Conservation (phyloP, 2,329 filamentous ascomycete species). For the Colletotrichum chlorophyti region DNA sequence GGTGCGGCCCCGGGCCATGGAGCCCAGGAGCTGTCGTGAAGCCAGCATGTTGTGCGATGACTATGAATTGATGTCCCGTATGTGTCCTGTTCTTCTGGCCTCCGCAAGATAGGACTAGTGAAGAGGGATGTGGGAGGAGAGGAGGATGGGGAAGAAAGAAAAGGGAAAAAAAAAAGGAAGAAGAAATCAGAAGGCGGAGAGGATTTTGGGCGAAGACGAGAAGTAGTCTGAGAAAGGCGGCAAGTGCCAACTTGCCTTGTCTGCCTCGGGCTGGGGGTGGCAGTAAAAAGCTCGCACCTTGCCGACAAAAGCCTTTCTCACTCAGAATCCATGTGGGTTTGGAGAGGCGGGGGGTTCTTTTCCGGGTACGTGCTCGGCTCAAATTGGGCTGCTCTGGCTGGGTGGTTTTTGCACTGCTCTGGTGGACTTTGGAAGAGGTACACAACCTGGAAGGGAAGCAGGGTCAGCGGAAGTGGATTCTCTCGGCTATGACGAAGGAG, state of each 20-base stretch:
- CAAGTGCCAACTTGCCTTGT: neutral
- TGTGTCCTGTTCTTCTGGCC: too few relatives aligned
- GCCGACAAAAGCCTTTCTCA: neutral
- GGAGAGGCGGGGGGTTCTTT: neutral
- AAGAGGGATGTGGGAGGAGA: too few relatives aligned
- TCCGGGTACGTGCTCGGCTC: conserved; percentile 21
- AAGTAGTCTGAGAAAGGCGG: conserved; percentile 25
- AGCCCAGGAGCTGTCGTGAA: conserved; percentile 73
- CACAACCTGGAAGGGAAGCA: too few relatives aligned
- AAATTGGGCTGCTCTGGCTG: neutral
- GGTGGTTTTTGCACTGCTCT: conserved; percentile 23
- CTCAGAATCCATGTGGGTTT: neutral
- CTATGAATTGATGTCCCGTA: too few relatives aligned
- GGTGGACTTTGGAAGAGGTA: conserved; percentile 11
- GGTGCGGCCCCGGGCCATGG: conserved; percentile 66
- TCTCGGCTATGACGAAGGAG: conserved; percentile 31
- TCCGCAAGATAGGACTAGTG: too few relatives aligned
- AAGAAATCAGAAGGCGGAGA: conserved; percentile 32
- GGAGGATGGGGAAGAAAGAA: conserved; percentile 33
- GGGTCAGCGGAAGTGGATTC: conserved; percentile 20
- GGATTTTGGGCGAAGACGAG: conserved; percentile 34
- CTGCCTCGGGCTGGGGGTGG: conserved; percentile 18
- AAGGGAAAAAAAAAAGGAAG: conserved; percentile 32
- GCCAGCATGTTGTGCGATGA: conserved; percentile 78
- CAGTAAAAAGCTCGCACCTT: conserved; percentile 19